Conservation (phyloP, 2,329 filamentous ascomycete genomes). For the Pseudogymnoascus sp. region DNA sequence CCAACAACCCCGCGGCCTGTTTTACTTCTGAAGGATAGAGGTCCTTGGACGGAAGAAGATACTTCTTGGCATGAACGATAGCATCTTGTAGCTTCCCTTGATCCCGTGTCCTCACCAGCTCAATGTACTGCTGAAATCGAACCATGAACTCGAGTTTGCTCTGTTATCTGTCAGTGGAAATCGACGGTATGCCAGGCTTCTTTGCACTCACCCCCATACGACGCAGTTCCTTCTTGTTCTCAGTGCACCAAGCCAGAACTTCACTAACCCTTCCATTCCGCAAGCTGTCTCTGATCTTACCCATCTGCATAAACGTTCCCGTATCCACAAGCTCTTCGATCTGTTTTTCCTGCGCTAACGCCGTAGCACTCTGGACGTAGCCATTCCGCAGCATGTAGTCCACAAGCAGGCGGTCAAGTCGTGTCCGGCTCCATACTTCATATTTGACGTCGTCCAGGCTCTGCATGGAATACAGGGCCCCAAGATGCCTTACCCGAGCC, state of each 20-base stretch:
- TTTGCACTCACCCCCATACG: constrained; percentile 63
- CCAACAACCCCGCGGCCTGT: constrained; percentile 71
- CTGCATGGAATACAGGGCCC: constrained; percentile 70
- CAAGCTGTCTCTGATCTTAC: constrained; percentile 66
- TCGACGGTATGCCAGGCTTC: background rate
- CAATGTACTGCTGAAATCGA: constrained; percentile 88
- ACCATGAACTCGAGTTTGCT: constrained; percentile 89
- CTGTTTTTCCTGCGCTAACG: constrained; percentile 63
- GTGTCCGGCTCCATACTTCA: constrained; percentile 75
- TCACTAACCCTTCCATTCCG: constrained; percentile 62
- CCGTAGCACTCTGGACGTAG: constrained; percentile 66
- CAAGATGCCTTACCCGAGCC: constrained; percentile 70
- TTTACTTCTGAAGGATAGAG: constrained; percentile 60
- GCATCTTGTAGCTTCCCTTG: constrained; percentile 63
- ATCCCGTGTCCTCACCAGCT: constrained; percentile 65
- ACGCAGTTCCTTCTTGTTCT: constrained; percentile 86
- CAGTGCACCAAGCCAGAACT: constrained; percentile 80
- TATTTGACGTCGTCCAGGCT: constrained; percentile 87
- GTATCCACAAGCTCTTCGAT: constrained; percentile 82
- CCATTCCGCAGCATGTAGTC: constrained; percentile 85
- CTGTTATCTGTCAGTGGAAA: constrained; percentile 30
- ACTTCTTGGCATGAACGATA: constrained; percentile 72
- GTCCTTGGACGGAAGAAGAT: constrained; percentile 61
- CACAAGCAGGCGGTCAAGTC: constrained; percentile 78
- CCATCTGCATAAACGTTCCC: constrained; percentile 77